Base-by-base conservation (phyloP, 179 eudicot genomes). In the Silene noctiflora region DNA sequence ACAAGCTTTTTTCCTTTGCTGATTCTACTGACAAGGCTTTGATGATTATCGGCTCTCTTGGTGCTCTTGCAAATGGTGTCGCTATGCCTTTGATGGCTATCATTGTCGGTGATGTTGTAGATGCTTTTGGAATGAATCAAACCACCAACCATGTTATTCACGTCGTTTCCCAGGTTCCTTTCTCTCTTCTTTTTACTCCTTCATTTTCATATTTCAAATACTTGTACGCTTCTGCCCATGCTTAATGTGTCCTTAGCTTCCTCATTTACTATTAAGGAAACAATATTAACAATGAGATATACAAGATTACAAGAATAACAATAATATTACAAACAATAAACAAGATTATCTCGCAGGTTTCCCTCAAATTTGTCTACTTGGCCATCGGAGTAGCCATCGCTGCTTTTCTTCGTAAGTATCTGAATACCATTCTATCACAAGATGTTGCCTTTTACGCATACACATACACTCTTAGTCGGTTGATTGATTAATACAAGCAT, bases 361-460 rank as follows among this genome's bases (percentile, higher is more conserved):
- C 88, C 48, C 80, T 93, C 72, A 86, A 88, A 75, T 86, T 90
- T 62, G 89, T 91, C 60, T 95, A 95, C 77, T 71, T 95, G 84
- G 96, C 93, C 33, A 14, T 89, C 29, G 98, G 93, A 70, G 79
- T 80, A 24, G 97, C 90, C 11, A 72, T 71, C 3, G 91, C 95
- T 71, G 88, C 96, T 65, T 95, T 89, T 77, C 86, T 95, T 48
- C 96, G 98, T 93, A 88, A 87, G 96, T 78, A 71, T 72, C 25
- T n/a, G n/a, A n/a, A n/a, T n/a, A n/a, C n/a, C n/a, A n/a, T n/a
- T n/a, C n/a, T n/a, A n/a, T n/a, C n/a, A n/a, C n/a, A n/a, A n/a
- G n/a, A n/a, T n/a, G n/a, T n/a, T n/a, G n/a, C n/a, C n/a, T n/a
- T n/a, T n/a, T n/a, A n/a, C n/a, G n/a, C n/a, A n/a, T n/a, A n/a